Conservation (phyloP, 1,284 basidiomycete species). For the Naganishia liquefaciens region DNA sequence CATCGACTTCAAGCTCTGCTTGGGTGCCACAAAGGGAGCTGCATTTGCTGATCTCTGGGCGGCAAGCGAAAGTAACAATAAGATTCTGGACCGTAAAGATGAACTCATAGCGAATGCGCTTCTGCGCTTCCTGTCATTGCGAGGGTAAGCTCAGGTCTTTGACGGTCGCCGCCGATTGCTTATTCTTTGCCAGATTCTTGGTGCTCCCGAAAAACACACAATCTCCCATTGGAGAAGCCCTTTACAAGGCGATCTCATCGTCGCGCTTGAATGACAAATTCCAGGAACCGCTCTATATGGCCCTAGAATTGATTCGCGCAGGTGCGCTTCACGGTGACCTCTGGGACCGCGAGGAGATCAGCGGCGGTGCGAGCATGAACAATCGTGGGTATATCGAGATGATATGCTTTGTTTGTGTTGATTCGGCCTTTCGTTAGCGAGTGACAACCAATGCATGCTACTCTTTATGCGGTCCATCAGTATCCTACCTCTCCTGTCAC, state of each 20-base stretch:
- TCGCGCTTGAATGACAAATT: conserved; percentile 94
- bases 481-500: conserved; percentile 89
- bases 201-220: conserved; percentile 78
- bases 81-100: conserved; percentile 90
- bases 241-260: conserved; percentile 74
- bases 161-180: too few relatives aligned
- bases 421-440: conserved; percentile 60
- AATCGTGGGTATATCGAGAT: conserved; percentile 61
- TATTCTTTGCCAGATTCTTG: conserved; percentile 13
- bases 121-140: conserved; percentile 94
- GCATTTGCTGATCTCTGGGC: conserved; percentile 74
- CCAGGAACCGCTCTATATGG: conserved; percentile 91
- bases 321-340: conserved; percentile 92
- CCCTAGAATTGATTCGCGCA: conserved; percentile 88
- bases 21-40: conserved; percentile 82
- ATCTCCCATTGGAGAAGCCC: conserved; percentile 83
- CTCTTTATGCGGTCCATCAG: conserved; percentile 94
- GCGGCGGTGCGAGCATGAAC: conserved; percentile 93
- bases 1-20: conserved; percentile 93
- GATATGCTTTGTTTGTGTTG: not conserved
- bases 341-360: conserved; percentile 80
- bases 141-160: conserved; percentile 65
- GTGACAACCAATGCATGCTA: conserved; percentile 87
- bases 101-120: conserved; percentile 97
- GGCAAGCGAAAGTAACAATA: conserved; percentile 52